Evolutionary conservation across 163 green algal genomes (phyloP), one percentile per base, ranked within the genome.

Genomic region (Volvox carteri): DNA sequence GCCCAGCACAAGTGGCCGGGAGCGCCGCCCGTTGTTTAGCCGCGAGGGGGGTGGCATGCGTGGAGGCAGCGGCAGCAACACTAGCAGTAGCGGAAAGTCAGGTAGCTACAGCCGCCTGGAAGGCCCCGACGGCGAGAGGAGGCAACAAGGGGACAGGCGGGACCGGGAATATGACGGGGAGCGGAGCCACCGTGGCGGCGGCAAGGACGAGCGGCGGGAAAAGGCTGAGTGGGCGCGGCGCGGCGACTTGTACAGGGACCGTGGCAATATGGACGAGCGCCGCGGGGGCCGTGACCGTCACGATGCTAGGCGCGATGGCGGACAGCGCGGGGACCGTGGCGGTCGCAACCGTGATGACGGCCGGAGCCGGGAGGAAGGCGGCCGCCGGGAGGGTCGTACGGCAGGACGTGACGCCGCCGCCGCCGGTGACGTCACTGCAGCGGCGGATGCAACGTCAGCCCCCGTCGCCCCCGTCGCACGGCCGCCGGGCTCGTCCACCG

Each of bases 1-100:
- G 23, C 78, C 78, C 9, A 86, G 78, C 58, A 86, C 78, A 44
- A 86, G 78, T 37, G 73, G 73, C 44, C 23, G 73, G 25, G 44
- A 62, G 39, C 73, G 73, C 23, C 18, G 52, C 44, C 7, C 1
- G 11, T 4, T n/a, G 4, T 7, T 28, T 28, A 46, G 21, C 73
- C 44, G 18, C 11, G 33, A 60, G 23, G 6, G 39, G 8, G 33
- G 23, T 28, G 1, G 39, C 14, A 19, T 21, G 4, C 37, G 52
- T 28, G 23, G 30, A 6, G 44, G 46, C 46, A 44, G 65, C 46
- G 14, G 86, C 44, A 52, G 76, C 42, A 19, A 21, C 60, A 28
- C 44, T 65, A 19, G 54, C 54, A 65, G 54, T 16, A 46, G 42
- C 28, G 19, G 39, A 12, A 39, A 16, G 39, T 52, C 8, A 25